Base-by-base conservation (phyloP, 73 alveolate species). In the Paramecium biaurelia region DNA sequence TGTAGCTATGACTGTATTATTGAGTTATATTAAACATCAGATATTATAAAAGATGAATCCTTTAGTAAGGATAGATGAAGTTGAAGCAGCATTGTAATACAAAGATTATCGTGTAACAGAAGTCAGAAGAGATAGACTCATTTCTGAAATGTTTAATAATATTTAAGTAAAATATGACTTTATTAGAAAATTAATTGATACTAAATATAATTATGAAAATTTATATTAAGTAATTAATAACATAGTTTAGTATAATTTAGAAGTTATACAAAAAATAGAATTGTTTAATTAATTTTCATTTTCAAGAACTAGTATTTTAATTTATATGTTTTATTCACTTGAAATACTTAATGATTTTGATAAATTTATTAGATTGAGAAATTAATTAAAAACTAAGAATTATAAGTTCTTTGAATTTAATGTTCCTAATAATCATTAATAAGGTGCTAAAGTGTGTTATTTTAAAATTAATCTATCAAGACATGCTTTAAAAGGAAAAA, bases 71-170 rank as follows among this genome's bases (percentile, higher is more conserved):
- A 24, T 41, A 0, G 49, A 42, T n/a, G 90, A 79, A 7, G 56
- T 79, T 2, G 90, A 79, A 47, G 43, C 90, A 24, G 41, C 90
- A 38, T 34, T 79, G 5, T 21, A 79, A 79, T 79, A 79, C 28
- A 79, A 79, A 15, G 90, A 79, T 79, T 79, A 18, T 45, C 32
- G 90, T 43, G 18, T 79, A 20, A 79, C 90, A 38, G 90, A 79
- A 79, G 74, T 79, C 8, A 79, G 90, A 47, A 20, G 72, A 79
- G 90, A 79, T 42, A 79, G n/a, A 47, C 30, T 79, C 5, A 43
- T 79, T 1, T 10, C 28, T 21, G 32, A 30, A 42, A 79, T 79
- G 11, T 45, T 79, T 43, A 24, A 38, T 43, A 79, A 79, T 47
- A 30, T 79, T 37, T 12, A 79, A 79, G n/a, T 24, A 18, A 79